A percentile compares a stretch with the other conserved stretches of the same genome.
Evolutionary conservation across 108 stramenopile genomes (phyloP).

Genomic region (Nitzschia putrida): DNA sequence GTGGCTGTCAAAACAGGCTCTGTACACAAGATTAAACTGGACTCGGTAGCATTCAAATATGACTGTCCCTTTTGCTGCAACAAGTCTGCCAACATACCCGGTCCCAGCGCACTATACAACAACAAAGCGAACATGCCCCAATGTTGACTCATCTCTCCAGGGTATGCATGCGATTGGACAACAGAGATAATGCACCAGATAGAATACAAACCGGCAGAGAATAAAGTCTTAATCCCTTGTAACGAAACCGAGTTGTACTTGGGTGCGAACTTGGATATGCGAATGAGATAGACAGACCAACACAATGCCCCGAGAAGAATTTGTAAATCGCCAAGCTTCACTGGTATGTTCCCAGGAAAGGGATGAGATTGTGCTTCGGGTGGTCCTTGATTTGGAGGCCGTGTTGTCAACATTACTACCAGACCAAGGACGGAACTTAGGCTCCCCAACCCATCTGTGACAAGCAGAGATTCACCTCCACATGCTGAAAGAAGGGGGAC

Average conservation of each 20-base stretch:
- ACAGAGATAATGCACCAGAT: constrained; percentile 42
- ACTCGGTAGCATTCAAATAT: constrained; percentile 45
- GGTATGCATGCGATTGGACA: neutral
- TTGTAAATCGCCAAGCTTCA: constrained; percentile 44
- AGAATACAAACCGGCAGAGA: constrained; percentile 55
- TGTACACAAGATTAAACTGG: constrained; percentile 58
- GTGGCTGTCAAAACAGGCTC: constrained; percentile 61
- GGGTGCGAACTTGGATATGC: constrained; percentile 46
- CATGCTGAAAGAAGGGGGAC: constrained; percentile 55
- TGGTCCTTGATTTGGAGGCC: constrained; percentile 9
- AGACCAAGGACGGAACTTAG: constrained; percentile 43
- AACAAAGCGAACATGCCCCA: constrained; percentile 25
- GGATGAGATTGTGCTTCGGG: no score
- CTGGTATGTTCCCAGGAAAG: neutral
- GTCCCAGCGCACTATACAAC: constrained; percentile 55
- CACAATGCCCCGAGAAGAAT: constrained; percentile 57
- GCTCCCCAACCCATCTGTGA: constrained; percentile 43
- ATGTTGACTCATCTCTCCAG: constrained; percentile 49
- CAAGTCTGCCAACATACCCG: constrained; percentile 59
- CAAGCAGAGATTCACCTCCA: constrained; percentile 22
- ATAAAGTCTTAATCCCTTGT: constrained; percentile 51
- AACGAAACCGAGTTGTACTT: constrained; percentile 44
- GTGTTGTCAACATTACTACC: constrained; percentile 31
- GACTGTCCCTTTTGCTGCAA: constrained; percentile 65
- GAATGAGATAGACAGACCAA: constrained; percentile 63